phyloP scores from a whole-genome alignment of 257 asterid species.

The Fraxinus pennsylvanica region DNA sequence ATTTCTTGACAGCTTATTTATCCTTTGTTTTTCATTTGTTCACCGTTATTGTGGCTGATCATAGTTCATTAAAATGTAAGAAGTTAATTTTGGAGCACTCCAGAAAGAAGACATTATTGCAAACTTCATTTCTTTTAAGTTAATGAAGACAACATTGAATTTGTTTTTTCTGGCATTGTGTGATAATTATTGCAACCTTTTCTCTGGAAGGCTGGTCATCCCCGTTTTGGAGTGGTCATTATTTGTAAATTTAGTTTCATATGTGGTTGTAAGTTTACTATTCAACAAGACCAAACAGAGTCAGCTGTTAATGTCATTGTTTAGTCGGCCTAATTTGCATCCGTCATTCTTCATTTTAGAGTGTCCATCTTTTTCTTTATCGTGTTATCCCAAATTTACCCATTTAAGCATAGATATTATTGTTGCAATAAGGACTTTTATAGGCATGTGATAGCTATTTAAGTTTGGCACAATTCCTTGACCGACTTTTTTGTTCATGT shows the following conservation, averaged over 20 bases:
- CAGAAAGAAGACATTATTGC: neutral
- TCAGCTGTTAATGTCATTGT: neutral
- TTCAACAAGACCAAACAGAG: neutral
- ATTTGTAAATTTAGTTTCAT: neutral
- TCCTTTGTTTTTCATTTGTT: neutral
- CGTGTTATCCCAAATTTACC: neutral
- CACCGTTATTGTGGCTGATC: neutral
- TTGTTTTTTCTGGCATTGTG: neutral
- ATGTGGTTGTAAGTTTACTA: neutral
- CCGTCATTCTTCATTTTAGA: neutral
- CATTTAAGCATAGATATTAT: neutral
- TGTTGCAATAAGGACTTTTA: neutral
- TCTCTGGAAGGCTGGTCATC: neutral
- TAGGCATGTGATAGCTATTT: neutral
- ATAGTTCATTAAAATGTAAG: neutral
- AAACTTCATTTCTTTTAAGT: slow-evolving; percentile 1
- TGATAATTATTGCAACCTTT: neutral
- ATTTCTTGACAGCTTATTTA: slow-evolving; percentile 19
- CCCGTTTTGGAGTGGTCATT: neutral
- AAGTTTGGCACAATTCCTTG: neutral
- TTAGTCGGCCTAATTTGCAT: neutral
- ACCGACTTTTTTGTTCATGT: neutral
- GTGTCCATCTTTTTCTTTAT: neutral
- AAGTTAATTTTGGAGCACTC: slow-evolving; percentile 11
- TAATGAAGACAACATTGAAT: neutral